These are phyloP conservation scores for Lasiodiplodia theobromae DNA, from an alignment of 2,329 filamentous ascomycete genomes.

Conservation along the genomic window DNA sequence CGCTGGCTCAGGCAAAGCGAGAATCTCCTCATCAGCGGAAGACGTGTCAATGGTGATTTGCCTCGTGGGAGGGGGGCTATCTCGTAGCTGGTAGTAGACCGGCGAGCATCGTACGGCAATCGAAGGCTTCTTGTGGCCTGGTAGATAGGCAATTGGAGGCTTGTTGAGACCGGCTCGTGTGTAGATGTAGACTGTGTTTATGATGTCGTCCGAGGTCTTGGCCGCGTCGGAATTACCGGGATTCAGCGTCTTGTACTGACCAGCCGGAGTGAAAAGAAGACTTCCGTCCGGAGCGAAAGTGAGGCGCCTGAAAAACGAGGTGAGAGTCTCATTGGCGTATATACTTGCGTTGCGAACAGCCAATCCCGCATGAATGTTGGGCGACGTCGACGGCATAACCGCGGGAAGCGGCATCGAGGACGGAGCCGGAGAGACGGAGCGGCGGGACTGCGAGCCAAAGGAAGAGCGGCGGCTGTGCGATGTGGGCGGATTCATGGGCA, in stretches of 20 bases:
- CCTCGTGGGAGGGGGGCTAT: slow-evolving; percentile 71
- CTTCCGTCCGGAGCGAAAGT: slow-evolving; percentile 97
- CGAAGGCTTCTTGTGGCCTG: slow-evolving; percentile 97
- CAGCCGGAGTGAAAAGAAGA: slow-evolving; percentile 89
- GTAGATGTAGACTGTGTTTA: slow-evolving; percentile 98
- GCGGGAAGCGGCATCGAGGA: slow-evolving; percentile 86
- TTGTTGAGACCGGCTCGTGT: slow-evolving; percentile 96
- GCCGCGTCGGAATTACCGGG: slow-evolving; percentile 69
- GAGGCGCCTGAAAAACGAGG: slow-evolving; percentile 92
- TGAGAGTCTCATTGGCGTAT: slow-evolving; percentile 95
- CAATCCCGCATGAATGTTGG: slow-evolving; percentile 72
- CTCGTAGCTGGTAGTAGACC: slow-evolving; percentile 81
- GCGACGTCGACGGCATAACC: slow-evolving; percentile 93
- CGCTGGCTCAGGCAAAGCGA: slow-evolving; percentile 82
- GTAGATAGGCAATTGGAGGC: slow-evolving; percentile 91
- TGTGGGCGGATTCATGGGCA: slow-evolving; percentile 97
- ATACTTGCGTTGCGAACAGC: slow-evolving; percentile 81
- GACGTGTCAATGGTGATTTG: slow-evolving; percentile 96
- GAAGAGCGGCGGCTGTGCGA: slow-evolving; percentile 95
- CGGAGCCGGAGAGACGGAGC: slow-evolving; percentile 91
- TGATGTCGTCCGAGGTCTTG: slow-evolving; percentile 83
- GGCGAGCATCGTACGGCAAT: slow-evolving; percentile 96
- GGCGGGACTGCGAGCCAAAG: slow-evolving; percentile 75
- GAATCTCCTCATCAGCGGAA: slow-evolving; percentile 82
- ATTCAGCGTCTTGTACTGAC: slow-evolving; percentile 88